Evolutionary conservation across 768 basidiomycete species (phyloP).

Genomic region (Tulasnella sp.): DNA sequence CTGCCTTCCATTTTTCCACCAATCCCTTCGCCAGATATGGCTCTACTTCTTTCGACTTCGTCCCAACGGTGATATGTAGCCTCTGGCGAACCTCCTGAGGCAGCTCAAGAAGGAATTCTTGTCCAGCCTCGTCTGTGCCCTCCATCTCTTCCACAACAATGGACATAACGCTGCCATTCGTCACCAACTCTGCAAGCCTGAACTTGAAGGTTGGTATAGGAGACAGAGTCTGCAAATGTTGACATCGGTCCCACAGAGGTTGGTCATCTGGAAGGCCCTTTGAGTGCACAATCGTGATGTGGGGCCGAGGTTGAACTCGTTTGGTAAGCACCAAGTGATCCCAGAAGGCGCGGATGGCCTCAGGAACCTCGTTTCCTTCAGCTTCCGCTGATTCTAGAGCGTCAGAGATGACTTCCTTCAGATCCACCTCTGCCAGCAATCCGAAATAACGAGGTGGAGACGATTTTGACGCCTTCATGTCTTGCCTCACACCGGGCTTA

Average conservation of each 20-base stretch:
- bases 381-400: slow-evolving; percentile 38
- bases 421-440: slow-evolving; percentile 67
- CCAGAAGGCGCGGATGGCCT: slow-evolving; percentile 48
- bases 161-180: slow-evolving; percentile 79
- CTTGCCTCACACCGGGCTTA: slow-evolving; percentile 39
- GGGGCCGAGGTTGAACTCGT: slow-evolving; percentile 61
- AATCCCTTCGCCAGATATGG: slow-evolving; percentile 69
- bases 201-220: slow-evolving; percentile 58
- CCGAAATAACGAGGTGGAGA: slow-evolving; percentile 68
- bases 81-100: slow-evolving; percentile 47
- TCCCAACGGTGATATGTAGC: slow-evolving; percentile 89
- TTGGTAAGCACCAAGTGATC: slow-evolving; percentile 43
- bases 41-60: slow-evolving; percentile 47
- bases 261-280: slow-evolving; percentile 44
- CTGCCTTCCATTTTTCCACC: slow-evolving; percentile 52
- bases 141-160: slow-evolving; percentile 61
- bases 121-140: slow-evolving; percentile 42
- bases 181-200: slow-evolving; percentile 59
- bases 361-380: slow-evolving; percentile 37
- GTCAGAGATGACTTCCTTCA: slow-evolving; percentile 48
- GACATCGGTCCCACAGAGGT: slow-evolving; percentile 55
- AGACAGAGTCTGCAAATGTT: slow-evolving; percentile 40
- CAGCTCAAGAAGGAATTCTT: slow-evolving; percentile 50
- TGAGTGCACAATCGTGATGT: slow-evolving; percentile 82
- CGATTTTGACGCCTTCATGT: slow-evolving; percentile 33